Evolutionary conservation across 129 eudicot genomes (phyloP), one percentile per base, ranked within the genome.

Genomic region (Pulicaria dysenterica): DNA sequence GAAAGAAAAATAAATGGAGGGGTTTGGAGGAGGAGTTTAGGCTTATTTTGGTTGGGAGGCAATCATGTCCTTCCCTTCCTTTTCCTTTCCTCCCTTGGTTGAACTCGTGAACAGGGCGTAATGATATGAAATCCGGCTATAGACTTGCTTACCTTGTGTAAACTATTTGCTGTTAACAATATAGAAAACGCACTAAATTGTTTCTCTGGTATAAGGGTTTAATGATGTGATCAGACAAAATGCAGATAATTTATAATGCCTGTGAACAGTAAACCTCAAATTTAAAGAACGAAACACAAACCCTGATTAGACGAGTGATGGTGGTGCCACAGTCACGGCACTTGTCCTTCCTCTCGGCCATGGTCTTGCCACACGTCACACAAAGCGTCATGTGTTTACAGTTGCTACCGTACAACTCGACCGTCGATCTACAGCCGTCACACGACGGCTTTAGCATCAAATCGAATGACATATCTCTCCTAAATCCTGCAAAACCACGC

Each of bases 381-480:
- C 98, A 94, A 5, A 94, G 91, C 13, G 98, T 94, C 89, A 94
- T 63, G 84, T 94, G 98, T 88, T 94, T 94, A 82, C 98, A 94
- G 50, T 86, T 82, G 85, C 98, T 94, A 2, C 98, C 98, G 42
- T 94, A 94, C 65, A 94, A 77, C 39, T 94, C 96, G 64, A 24
- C 77, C 56, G 85, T 78, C 17, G 96, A 79, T 71, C 95, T 84
- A 66, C 98, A 94, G 1, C 86, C 89, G 58, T 87, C 70, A 45
- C 98, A 94, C 14, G 86, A 73, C 73, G 91, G 83, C 77, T 90
- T 90, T 82, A 94, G 66, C 7, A 80, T 58, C 95, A 94, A 86
- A 81, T 90, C 98, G 5, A 71, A 47, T 76, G 97, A 85, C 96
- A 86, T 86, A 6, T 39, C 59, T 61, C 37, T 6, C 69, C 43